Evolutionary conservation across 2,329 filamentous ascomycete species (phyloP).

Genomic region (Cercospora sesami): DNA sequence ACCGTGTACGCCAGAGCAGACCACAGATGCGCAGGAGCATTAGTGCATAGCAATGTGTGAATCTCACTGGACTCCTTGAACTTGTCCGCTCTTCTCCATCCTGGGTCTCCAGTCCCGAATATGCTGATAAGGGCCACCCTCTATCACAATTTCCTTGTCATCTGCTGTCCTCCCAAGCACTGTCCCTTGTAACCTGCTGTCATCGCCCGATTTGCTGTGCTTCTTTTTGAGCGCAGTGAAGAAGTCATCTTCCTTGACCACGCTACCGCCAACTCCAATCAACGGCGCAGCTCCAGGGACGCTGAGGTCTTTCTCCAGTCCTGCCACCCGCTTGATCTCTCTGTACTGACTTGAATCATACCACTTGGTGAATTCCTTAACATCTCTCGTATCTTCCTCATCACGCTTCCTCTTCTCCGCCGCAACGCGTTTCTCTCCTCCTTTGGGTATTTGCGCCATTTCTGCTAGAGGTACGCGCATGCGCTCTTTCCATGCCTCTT

Average conservation of each 20-base stretch:
- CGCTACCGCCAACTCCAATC: constrained; percentile 41
- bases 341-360: constrained; percentile 70
- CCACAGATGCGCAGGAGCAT: background rate
- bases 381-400: constrained; percentile 74
- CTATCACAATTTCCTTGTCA: constrained; percentile 70
- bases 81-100: constrained; percentile 31
- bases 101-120: constrained; percentile 63
- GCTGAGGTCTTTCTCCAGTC: constrained; percentile 54
- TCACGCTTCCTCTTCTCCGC: constrained; percentile 50
- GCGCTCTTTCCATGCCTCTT: constrained; percentile 65
- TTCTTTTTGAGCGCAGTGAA: constrained; percentile 76
- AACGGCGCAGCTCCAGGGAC: constrained; percentile 51
- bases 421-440: constrained; percentile 29
- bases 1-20: background rate
- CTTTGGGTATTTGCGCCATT: constrained; percentile 42
- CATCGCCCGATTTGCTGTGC: constrained; percentile 78
- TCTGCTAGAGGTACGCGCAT: constrained; percentile 48
- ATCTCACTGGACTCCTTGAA: constrained; percentile 10
- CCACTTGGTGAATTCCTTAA: constrained; percentile 79
- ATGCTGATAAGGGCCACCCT: constrained; percentile 70
- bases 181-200: constrained; percentile 81
- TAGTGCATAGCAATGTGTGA: background rate
- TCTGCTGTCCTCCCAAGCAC: constrained; percentile 74
- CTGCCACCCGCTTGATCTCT: constrained; percentile 79
- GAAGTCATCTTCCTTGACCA: constrained; percentile 49